Percentiles rank a stretch among this genome's conserved stretches.
Evolutionary conservation across 495 filamentous ascomycete genomes (phyloP).

Genomic region (Aspergillus homomorphus): DNA sequence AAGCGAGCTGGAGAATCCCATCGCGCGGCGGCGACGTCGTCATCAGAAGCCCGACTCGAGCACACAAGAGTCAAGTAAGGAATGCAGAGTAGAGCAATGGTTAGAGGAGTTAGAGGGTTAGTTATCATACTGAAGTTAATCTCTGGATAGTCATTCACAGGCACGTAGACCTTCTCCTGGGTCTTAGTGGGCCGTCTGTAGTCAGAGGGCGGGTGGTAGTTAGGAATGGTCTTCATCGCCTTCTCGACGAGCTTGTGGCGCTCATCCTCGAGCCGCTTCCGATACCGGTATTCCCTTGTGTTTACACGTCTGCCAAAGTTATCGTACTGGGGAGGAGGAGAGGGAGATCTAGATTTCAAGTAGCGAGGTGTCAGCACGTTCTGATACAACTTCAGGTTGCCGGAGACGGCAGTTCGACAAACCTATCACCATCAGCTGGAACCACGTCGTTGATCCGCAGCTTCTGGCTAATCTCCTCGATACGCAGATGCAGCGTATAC

Average conservation of each 20-base stretch:
- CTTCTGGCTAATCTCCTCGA: constrained; percentile 99
- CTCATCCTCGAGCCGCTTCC: constrained; percentile 95
- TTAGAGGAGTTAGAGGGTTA: constrained; percentile 96
- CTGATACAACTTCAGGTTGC: not conserved
- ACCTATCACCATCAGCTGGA: constrained; percentile 91
- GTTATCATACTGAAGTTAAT: constrained; percentile 99
- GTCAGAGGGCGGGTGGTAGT: constrained; percentile 95
- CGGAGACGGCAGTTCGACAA: not conserved
- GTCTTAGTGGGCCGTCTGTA: constrained; percentile 98
- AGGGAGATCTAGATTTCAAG: constrained; percentile 67
- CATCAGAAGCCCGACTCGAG: constrained; percentile 47
- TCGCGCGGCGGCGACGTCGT: constrained; percentile 30
- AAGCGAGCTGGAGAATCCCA: constrained; percentile 47
- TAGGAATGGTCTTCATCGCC: constrained; percentile 97
- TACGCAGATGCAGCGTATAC: constrained; percentile 89
- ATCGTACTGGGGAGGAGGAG: constrained; percentile 94
- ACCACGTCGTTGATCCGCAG: constrained; percentile 97
- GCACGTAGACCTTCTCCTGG: constrained; percentile 99
- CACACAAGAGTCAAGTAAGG: constrained; percentile 43
- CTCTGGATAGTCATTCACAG: constrained; percentile 99
- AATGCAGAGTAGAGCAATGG: constrained; percentile 48
- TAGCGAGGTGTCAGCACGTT: no score
- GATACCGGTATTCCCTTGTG: constrained; percentile 94
- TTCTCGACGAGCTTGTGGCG: constrained; percentile 97
- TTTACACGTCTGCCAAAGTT: constrained; percentile 98